Evolutionary conservation across 2,329 filamentous ascomycete genomes (phyloP), one percentile per base, ranked within the genome.

Genomic region (Colletotrichum euphorbiae): DNA sequence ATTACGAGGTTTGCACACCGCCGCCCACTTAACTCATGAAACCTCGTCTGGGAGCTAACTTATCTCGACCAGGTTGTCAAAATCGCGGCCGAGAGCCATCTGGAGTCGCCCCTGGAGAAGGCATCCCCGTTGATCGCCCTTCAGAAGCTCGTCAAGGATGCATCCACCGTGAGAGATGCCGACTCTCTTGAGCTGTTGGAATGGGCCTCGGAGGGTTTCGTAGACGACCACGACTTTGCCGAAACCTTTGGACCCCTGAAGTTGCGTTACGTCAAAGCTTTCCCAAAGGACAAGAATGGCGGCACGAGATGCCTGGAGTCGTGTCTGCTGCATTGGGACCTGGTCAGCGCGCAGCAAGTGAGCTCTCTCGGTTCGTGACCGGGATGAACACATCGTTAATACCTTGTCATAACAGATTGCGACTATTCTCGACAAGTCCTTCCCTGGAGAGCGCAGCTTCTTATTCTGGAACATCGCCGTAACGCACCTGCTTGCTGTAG

Each of bases 301-400:
- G 81, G 77, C 5, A 77, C 80, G 8, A 79, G 78, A 48, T 87
- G 83, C 66, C 77, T 89, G 50, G 81, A 85, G 71, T 81, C 83
- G 8, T 89, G 87, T 70, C 72, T 89, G 61, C 76, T 83, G 69
- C 80, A 85, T 59, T 87, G 84, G 80, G 87, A 89, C 71, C 79
- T 88, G 62, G 78, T 81, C 64, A 86, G 85, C 72, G 85, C 86
- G 2, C 87, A 89, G 74, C 84, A 87, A 79, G 85, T 87, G 76
- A 68, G 75, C 33, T 3, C 19, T 33, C 4, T 51, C 11, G n/a
- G 13, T 8, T 43, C 1, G 66, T 46, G 15, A 11, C 19, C 12
- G 4, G 28, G 19, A 38, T 6, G 28, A 38, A 12, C 4, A 17
- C 13, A 3, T 3, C 24, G 36, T 40, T 63, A 62, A 69, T 42